Evolutionary conservation across 1,139 yeast species (phyloP).

Genomic region (Suhomyces coccinellae): DNA sequence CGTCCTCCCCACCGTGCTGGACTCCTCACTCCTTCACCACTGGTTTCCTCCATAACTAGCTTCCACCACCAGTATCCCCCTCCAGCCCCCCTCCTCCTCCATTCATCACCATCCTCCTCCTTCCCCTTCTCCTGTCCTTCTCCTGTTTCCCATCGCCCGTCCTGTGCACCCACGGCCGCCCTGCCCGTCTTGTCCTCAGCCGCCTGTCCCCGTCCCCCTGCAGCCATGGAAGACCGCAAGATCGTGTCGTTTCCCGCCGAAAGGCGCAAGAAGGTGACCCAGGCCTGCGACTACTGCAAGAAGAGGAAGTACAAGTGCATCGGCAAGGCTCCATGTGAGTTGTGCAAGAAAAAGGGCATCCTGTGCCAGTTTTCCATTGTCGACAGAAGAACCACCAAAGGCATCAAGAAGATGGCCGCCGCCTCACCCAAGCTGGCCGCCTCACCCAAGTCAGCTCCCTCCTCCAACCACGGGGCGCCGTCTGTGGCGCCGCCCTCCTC

Average conservation of each 20-base stretch:
- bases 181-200: neutral
- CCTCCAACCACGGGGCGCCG: neutral
- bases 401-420: conserved; percentile 11
- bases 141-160: neutral
- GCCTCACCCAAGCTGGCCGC: conserved; percentile 1
- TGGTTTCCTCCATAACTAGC: too few relatives aligned
- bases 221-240: conserved; percentile 11
- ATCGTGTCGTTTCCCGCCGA: conserved; percentile 14
- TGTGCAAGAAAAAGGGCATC: conserved; percentile 26
- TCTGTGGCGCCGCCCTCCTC: neutral
- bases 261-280: conserved; percentile 20
- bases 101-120: neutral
- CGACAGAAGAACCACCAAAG: conserved; percentile 28
- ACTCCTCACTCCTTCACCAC: too few relatives aligned
- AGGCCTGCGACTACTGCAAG: conserved; percentile 22
- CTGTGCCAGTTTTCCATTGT: conserved; percentile 29
- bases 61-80: too few relatives aligned
- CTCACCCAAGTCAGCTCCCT: conserved; percentile 2
- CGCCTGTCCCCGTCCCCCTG: neutral
- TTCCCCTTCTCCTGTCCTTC: neutral
- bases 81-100: too few relatives aligned
- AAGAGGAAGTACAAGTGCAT: conserved; percentile 25
- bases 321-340: conserved; percentile 30
- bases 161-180: neutral
- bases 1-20: too few relatives aligned